Conservation (phyloP, 306 rosid genomes). For the Herpetospermum pedunculosum region DNA sequence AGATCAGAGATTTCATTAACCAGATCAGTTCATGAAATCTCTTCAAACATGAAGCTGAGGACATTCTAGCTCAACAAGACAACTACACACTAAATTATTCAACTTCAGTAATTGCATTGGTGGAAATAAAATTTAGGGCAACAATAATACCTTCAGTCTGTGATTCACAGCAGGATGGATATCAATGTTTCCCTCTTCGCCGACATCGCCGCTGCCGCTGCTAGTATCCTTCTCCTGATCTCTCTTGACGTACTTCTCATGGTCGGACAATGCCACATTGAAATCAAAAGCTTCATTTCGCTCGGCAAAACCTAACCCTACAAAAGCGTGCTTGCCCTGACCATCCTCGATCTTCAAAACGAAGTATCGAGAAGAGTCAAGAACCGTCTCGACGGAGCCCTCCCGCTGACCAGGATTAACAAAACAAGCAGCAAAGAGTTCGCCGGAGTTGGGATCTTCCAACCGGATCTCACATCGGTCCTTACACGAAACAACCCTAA, state of each 20-base stretch:
- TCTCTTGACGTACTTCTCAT: slow-evolving; percentile 76
- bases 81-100: background rate
- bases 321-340: slow-evolving; percentile 78
- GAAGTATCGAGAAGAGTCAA: slow-evolving; percentile 92
- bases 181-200: slow-evolving; percentile 67
- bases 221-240: slow-evolving; percentile 57
- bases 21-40: background rate
- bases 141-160: slow-evolving; percentile 67
- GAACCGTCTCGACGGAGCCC: slow-evolving; percentile 71
- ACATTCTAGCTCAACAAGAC: background rate
- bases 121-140: no score
- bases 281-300: slow-evolving; percentile 95
- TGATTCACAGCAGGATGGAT: slow-evolving; percentile 94
- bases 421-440: slow-evolving; percentile 92
- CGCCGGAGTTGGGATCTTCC: slow-evolving; percentile 83
- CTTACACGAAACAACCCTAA: slow-evolving; percentile 77
- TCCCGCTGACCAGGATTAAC: slow-evolving; percentile 86
- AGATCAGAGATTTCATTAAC: background rate
- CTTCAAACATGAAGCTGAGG: background rate
- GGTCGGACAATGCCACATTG: slow-evolving; percentile 94
- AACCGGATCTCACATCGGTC: slow-evolving; percentile 97
- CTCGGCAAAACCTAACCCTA: slow-evolving; percentile 84
- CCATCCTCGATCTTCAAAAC: slow-evolving; percentile 98
- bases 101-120: background rate
- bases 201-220: slow-evolving; percentile 21